Conservation (phyloP, 495 filamentous ascomycete genomes). For the Penicillium taxi region DNA sequence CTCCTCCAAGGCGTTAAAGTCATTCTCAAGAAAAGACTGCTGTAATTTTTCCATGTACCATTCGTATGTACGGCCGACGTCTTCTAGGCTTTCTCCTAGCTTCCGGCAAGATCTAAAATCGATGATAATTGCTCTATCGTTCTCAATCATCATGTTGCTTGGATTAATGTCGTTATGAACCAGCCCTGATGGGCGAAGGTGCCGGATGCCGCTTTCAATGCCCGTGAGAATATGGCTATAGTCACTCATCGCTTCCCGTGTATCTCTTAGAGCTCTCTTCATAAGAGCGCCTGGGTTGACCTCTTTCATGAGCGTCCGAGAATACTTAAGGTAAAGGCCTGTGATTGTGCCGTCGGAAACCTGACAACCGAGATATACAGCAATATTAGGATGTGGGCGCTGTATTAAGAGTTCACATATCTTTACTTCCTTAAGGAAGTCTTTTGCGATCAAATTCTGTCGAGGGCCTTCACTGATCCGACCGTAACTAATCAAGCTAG, state of each 20-base stretch:
- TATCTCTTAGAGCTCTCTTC: not conserved
- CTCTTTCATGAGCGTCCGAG: conserved; percentile 1
- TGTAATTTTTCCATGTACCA: conserved; percentile 1
- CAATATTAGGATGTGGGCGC: conserved; percentile 1
- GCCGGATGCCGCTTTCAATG: conserved; percentile 6
- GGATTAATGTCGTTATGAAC: conserved; percentile 28
- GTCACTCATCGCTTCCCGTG: not conserved
- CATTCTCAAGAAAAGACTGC: conserved; percentile 2
- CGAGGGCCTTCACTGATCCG: not conserved
- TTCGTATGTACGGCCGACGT: not conserved
- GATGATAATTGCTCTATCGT: conserved; percentile 22
- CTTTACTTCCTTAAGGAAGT: not conserved
- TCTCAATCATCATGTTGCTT: conserved; percentile 22
- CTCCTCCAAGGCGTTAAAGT: conserved; percentile 7
- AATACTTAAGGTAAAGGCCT: conserved; percentile 2
- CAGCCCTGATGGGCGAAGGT: conserved; percentile 21
- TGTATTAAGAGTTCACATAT: not conserved
- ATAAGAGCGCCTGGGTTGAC: not conserved
- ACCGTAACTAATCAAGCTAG: not conserved
- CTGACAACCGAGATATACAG: not conserved
- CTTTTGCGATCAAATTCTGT: not conserved
- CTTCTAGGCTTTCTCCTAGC: conserved; percentile 8
- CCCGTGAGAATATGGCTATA: not conserved
- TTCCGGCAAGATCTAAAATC: conserved; percentile 29
- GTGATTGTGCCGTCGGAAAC: conserved; percentile 1